Percentiles rank a stretch among this genome's conserved stretches.
phyloP scores from a whole-genome alignment of 139 green algal species.

The Closterium sp. region DNA sequence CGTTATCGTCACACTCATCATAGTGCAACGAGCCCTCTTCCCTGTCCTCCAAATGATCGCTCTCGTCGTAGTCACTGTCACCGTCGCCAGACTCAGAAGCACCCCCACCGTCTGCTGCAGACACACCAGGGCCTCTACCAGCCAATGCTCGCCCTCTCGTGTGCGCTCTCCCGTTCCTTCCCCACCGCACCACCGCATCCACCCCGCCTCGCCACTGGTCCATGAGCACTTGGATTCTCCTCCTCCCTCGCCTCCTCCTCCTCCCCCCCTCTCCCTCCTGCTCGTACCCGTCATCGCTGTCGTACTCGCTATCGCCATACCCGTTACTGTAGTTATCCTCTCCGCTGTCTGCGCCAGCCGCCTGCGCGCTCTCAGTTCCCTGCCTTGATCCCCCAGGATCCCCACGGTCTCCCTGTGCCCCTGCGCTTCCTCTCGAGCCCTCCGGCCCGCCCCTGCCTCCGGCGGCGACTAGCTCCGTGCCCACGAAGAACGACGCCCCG shows the following conservation, averaged over 20 bases:
- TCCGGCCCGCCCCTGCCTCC: background rate
- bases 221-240: background rate
- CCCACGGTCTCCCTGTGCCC: background rate
- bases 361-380: background rate
- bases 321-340: background rate
- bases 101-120: background rate
- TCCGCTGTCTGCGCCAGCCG: background rate
- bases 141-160: background rate
- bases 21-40: background rate
- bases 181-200: background rate
- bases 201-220: background rate
- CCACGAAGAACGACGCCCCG: background rate
- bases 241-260: background rate
- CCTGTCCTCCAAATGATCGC: background rate
- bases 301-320: background rate
- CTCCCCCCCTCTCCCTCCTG: background rate
- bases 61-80: background rate
- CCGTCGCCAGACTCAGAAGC: background rate
- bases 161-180: background rate
- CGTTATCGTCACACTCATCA: background rate
- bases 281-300: background rate
- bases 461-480: background rate
- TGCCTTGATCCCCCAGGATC: background rate
- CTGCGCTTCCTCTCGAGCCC: background rate
- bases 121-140: background rate